Conservation (phyloP, 2,329 filamentous ascomycete genomes). For the Curvularia sp. region DNA sequence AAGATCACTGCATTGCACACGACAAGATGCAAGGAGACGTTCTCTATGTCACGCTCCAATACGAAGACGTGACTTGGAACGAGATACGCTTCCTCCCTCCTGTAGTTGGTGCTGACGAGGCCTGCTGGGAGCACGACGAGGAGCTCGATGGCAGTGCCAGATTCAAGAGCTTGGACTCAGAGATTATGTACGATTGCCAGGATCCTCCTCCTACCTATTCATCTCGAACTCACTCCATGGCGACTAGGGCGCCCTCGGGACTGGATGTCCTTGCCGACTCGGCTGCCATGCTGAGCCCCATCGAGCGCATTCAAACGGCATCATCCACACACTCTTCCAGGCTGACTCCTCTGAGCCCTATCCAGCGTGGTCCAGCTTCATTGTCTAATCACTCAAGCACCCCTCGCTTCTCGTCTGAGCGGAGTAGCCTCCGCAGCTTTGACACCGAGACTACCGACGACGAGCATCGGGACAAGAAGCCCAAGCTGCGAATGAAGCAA, state of each 20-base stretch:
- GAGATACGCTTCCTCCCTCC: constrained; percentile 49
- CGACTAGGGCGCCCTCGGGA: constrained; percentile 47
- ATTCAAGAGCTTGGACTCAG: constrained; percentile 49
- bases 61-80: constrained; percentile 51
- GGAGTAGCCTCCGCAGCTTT: constrained; percentile 48
- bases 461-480: constrained; percentile 52
- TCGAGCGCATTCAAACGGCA: constrained; percentile 39
- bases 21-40: constrained; percentile 53
- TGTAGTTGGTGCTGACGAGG: constrained; percentile 42
- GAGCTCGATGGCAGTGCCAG: constrained; percentile 49
- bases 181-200: constrained; percentile 54
- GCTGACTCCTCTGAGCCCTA: constrained; percentile 19
- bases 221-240: constrained; percentile 50
- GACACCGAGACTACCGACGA: constrained; percentile 48
- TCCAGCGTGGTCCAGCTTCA: constrained; percentile 23
- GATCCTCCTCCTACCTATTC: constrained; percentile 53
- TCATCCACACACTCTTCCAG: constrained; percentile 23
- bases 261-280: constrained; percentile 50
- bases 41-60: constrained; percentile 50
- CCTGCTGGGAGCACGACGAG: constrained; percentile 50
- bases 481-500: constrained; percentile 48
- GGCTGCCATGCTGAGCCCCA: constrained; percentile 45
- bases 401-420: constrained; percentile 43
- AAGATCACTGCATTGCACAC: constrained; percentile 51
- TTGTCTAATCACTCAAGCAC: constrained; percentile 29